Evolutionary conservation across 2,329 filamentous ascomycete species (phyloP).

Genomic region (Fusarium floridanum): DNA sequence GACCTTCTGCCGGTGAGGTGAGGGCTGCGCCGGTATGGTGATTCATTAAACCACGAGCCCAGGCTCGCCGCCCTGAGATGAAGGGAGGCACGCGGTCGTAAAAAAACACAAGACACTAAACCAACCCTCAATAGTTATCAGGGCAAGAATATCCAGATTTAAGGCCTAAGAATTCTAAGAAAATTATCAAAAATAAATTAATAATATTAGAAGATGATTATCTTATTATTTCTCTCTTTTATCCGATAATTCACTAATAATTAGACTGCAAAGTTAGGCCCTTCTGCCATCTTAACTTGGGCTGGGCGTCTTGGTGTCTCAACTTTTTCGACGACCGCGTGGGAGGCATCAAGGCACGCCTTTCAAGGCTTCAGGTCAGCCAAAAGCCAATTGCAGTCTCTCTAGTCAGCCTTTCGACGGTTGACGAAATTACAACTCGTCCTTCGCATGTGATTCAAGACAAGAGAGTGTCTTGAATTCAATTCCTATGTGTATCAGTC

Average conservation of each 20-base stretch:
- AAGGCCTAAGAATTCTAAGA: too few relatives aligned
- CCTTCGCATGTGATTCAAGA: constrained; percentile 27
- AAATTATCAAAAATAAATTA: too few relatives aligned
- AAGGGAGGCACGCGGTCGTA: constrained; percentile 25
- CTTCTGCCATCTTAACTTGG: too few relatives aligned
- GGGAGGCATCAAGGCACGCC: constrained; percentile 19
- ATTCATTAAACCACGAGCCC: constrained; percentile 38
- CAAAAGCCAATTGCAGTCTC: constrained; percentile 21
- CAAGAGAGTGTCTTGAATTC: constrained; percentile 18
- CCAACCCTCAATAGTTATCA: too few relatives aligned
- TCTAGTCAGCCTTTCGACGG: background rate
- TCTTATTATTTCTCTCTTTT: too few relatives aligned
- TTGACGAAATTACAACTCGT: constrained; percentile 11
- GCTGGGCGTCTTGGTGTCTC: too few relatives aligned
- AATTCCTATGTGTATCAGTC: constrained; percentile 16
- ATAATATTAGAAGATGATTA: too few relatives aligned
- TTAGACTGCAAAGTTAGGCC: too few relatives aligned
- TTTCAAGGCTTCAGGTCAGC: constrained; percentile 23
- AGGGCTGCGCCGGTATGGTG: constrained; percentile 32
- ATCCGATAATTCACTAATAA: too few relatives aligned
- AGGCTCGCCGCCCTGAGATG: constrained; percentile 16
- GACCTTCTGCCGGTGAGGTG: background rate
- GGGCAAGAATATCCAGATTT: too few relatives aligned
- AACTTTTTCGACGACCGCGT: too few relatives aligned
- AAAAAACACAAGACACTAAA: too few relatives aligned